A percentile compares a stretch with the other conserved stretches of the same genome.
These are phyloP conservation scores for Panaeolus cyanescens DNA, from an alignment of 768 basidiomycete species.

Conservation along the genomic window DNA sequence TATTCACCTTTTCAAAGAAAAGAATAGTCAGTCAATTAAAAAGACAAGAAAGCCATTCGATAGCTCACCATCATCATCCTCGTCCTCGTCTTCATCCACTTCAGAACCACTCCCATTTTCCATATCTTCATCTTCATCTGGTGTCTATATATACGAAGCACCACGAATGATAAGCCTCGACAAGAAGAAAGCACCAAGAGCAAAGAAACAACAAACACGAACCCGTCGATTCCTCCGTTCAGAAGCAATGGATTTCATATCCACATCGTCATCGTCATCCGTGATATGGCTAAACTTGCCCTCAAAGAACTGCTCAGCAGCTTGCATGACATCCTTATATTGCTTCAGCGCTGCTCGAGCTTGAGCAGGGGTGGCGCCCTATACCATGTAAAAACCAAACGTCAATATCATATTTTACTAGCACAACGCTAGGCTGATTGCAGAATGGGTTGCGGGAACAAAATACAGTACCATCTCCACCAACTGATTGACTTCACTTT, in stretches of 20 bases:
- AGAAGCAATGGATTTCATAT: conserved; percentile 33
- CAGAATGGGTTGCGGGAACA: not conserved
- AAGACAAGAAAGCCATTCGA: not conserved
- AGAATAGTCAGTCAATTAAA: not conserved
- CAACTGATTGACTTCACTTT: conserved; percentile 50
- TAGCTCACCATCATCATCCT: conserved; percentile 35
- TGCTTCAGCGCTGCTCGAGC: conserved; percentile 81
- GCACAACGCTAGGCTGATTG: too few relatives aligned
- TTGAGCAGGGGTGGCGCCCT: conserved; percentile 85
- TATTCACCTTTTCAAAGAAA: conserved; percentile 50
- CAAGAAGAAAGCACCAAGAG: not conserved
- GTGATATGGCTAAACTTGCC: conserved; percentile 81
- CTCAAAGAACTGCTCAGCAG: conserved; percentile 83
- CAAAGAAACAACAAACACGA: conserved; percentile 12
- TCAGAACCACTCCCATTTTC: conserved; percentile 26
- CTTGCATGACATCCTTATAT: conserved; percentile 89
- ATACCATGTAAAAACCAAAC: conserved; percentile 2
- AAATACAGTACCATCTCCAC: conserved; percentile 41
- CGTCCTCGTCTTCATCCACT: conserved; percentile 56
- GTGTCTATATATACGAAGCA: conserved; percentile 49
- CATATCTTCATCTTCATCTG: conserved; percentile 59
- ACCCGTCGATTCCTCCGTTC: conserved; percentile 21
- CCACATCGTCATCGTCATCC: conserved; percentile 56
- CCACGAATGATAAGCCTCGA: conserved; percentile 2
- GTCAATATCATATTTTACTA: not conserved